phyloP scores from a whole-genome alignment of 2,329 filamentous ascomycete species.

The Aspergillus sojae region DNA sequence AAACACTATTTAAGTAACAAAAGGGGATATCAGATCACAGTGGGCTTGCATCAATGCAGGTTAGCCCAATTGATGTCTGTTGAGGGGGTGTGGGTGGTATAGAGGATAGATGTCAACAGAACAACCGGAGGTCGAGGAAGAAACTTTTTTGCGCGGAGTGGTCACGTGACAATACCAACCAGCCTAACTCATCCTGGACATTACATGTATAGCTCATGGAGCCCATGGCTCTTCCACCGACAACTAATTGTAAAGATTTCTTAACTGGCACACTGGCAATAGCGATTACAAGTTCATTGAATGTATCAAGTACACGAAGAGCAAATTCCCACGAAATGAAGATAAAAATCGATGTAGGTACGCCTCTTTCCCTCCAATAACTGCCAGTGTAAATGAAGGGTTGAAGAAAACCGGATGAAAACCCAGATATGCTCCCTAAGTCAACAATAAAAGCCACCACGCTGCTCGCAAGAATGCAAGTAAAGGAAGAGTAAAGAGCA shows the following conservation, averaged over 20 bases:
- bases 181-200: not conserved
- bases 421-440: constrained; percentile 1
- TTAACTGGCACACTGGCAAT: constrained; percentile 1
- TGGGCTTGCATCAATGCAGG: not conserved
- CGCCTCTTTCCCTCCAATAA: constrained; percentile 2
- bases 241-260: not conserved
- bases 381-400: not conserved
- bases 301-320: constrained; percentile 1
- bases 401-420: not conserved
- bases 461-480: constrained; percentile 10
- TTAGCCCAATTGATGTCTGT: constrained; percentile 22
- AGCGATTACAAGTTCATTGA: constrained; percentile 10
- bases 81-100: constrained; percentile 10
- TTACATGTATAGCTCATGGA: not conserved
- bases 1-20: not conserved
- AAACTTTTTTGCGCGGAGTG: constrained; percentile 32
- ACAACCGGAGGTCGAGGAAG: constrained; percentile 24
- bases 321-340: not conserved
- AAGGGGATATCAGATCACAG: not conserved
- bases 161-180: not conserved
- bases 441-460: constrained; percentile 4
- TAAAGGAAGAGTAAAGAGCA: constrained; percentile 10
- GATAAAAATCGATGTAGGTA: not conserved
- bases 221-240: not conserved
- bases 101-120: constrained; percentile 13